Base-by-base conservation (phyloP, 257 asterid species). In the Datura wrightii region DNA sequence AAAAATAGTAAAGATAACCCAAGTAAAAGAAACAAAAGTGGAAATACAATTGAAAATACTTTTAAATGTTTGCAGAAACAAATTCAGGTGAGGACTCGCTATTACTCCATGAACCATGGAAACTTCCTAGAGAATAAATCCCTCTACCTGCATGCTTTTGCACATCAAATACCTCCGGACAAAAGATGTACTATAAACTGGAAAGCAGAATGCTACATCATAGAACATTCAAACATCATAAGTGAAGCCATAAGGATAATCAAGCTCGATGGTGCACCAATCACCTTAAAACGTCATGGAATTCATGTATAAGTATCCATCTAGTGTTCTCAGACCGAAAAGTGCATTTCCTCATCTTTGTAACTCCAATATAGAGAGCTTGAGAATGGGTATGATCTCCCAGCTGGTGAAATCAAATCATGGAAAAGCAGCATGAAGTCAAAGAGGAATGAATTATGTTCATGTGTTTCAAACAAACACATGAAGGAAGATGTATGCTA, bases 201-300 rank as follows among this genome's bases (percentile, higher is more conserved):
- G 16, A 44, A 36, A 19, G 58, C 14, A 19, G 6, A 89, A 58
- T 82, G 85, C 87, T 1, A 48, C 53, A 48, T 8, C 50, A 46
- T 46, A 46, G 8, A 59, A 60, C 42, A 18, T n/a, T 48, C 60
- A 34, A 18, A 48, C 14, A 70, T 18, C 39, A 46, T 6, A 52
- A 15, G 71, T 65, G 87, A 67, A 50, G 60, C 15, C 36, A 85
- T 34, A 69, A 83, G 69, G 6, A 39, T 39, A 46, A 71, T 24
- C 60, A 50, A 84, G 19, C 37, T 60, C 41, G 18, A 72, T 39
- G 46, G 80, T 36, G 80, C n/a, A 69, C 42, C 50, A 50, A 86
- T 94, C 90, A 95, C 99, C 94, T 92, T 42, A 58, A 34, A 85
- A 93, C 93, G 70, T 92, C 93, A 86, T 95, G 99, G 87, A 95